These are phyloP conservation scores for Caloboletus inedulis DNA, from an alignment of 1,284 basidiomycete species.

Conservation along the genomic window DNA sequence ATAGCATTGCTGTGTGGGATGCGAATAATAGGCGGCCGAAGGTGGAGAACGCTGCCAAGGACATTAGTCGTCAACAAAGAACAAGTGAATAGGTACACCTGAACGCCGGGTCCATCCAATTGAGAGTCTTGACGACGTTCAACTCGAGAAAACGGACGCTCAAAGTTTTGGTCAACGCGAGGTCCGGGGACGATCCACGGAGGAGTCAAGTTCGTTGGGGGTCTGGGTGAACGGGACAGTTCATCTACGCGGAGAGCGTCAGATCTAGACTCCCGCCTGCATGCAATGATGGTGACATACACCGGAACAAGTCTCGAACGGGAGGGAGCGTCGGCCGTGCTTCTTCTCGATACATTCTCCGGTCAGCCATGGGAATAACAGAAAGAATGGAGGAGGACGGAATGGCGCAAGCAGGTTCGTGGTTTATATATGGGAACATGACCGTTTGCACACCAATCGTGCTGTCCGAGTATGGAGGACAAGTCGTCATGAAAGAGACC, in stretches of 20 bases:
- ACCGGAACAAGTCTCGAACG: constrained; percentile 69
- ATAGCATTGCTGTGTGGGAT: constrained; percentile 26
- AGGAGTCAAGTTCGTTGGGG: constrained; percentile 38
- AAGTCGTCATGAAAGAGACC: constrained; percentile 28
- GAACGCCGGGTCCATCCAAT: constrained; percentile 32
- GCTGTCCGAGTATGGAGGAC: constrained; percentile 17
- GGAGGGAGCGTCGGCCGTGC: constrained; percentile 67
- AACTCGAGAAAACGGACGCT: constrained; percentile 25
- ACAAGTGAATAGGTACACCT: constrained; percentile 18
- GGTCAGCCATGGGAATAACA: constrained; percentile 40
- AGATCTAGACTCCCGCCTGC: not conserved
- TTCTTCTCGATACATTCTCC: constrained; percentile 38
- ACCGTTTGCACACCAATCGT: constrained; percentile 23
- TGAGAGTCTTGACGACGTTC: constrained; percentile 27
- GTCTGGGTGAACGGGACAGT: constrained; percentile 39
- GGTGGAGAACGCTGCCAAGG: constrained; percentile 22
- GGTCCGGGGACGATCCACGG: constrained; percentile 38
- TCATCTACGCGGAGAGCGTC: constrained; percentile 37
- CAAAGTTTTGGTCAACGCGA: constrained; percentile 27
- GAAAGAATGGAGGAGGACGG: constrained; percentile 10
- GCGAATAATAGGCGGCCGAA: constrained; percentile 21
- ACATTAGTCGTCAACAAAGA: constrained; percentile 7
- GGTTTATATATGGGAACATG: constrained; percentile 30
- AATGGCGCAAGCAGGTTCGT: constrained; percentile 4
- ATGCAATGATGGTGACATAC: constrained; percentile 35